phyloP scores from a whole-genome alignment of 129 eudicot species.

The Flaveria ramosissima region DNA sequence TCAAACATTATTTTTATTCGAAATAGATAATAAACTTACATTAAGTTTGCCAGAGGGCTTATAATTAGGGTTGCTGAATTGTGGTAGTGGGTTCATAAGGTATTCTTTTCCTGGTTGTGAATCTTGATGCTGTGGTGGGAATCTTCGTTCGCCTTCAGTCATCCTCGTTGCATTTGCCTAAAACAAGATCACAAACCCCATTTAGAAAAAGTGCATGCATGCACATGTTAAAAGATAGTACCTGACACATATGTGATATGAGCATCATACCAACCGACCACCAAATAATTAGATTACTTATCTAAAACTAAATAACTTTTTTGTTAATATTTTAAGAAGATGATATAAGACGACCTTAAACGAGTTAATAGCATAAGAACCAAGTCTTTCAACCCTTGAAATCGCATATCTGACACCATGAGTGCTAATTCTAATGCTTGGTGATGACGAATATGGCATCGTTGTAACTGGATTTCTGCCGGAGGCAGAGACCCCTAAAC shows the following conservation, averaged over 20 bases:
- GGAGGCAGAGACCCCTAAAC: neutral
- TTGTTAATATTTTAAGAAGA: neutral
- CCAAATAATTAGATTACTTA: no score
- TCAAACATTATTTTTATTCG: no score
- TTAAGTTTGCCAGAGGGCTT: conserved; percentile 65
- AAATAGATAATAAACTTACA: conserved; percentile 27
- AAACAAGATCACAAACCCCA: neutral
- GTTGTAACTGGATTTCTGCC: neutral
- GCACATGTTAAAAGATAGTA: no score
- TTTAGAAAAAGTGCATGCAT: no score
- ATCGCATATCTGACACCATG: neutral
- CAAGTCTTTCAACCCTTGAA: neutral
- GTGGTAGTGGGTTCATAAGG: conserved; percentile 72
- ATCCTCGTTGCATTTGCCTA: neutral
- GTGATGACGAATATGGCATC: conserved; percentile 6
- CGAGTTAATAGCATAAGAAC: conserved; percentile 9
- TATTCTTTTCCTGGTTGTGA: conserved; percentile 84
- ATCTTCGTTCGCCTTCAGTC: conserved; percentile 34
- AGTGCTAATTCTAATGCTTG: neutral
- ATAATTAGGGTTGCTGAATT: conserved; percentile 37
- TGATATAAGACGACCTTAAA: conserved; percentile 20
- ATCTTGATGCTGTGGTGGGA: conserved; percentile 70
- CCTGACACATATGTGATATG: no score
- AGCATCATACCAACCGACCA: no score
- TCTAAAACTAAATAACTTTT: no score